Conservation (phyloP, 106 monocot genomes). For the Phalaenopsis equestris region DNA sequence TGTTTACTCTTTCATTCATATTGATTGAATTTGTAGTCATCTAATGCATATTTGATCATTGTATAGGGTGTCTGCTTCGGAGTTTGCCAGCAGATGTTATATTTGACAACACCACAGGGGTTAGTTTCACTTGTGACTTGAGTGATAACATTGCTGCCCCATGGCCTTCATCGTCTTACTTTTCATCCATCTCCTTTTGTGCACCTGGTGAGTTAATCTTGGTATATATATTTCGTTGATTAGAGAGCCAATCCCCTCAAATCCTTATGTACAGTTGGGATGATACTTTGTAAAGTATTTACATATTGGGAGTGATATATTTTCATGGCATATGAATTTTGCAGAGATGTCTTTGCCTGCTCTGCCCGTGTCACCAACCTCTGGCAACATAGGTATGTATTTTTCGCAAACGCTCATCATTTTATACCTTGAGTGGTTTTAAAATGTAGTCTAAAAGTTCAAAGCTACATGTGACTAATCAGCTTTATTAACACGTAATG, state of each 20-base stretch:
- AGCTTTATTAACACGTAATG: background rate
- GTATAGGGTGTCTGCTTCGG: conserved; percentile 84
- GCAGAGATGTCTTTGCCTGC: conserved; percentile 96
- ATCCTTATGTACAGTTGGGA: background rate
- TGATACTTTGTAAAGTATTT: background rate
- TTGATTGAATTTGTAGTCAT: background rate
- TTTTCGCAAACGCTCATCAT: background rate
- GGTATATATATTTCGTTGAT: background rate
- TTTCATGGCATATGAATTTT: conserved; percentile 5
- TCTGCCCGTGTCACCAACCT: conserved; percentile 43
- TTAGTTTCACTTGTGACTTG: conserved; percentile 96
- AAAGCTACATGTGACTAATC: background rate
- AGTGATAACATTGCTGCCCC: conserved; percentile 97
- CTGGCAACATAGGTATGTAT: conserved; percentile 50
- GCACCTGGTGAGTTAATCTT: conserved; percentile 59
- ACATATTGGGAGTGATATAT: background rate
- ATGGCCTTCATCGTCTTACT: conserved; percentile 96
- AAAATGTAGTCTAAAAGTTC: conserved; percentile 1
- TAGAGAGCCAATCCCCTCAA: background rate
- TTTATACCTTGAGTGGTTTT: background rate
- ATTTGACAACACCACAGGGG: conserved; percentile 78
- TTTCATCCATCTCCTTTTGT: conserved; percentile 84
- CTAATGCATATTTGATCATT: conserved; percentile 9
- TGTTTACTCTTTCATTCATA: background rate
- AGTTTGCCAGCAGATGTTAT: conserved; percentile 87